Base-by-base conservation (phyloP, 2,329 filamentous ascomycete genomes). In the Ceratocystis diversiconidia region DNA sequence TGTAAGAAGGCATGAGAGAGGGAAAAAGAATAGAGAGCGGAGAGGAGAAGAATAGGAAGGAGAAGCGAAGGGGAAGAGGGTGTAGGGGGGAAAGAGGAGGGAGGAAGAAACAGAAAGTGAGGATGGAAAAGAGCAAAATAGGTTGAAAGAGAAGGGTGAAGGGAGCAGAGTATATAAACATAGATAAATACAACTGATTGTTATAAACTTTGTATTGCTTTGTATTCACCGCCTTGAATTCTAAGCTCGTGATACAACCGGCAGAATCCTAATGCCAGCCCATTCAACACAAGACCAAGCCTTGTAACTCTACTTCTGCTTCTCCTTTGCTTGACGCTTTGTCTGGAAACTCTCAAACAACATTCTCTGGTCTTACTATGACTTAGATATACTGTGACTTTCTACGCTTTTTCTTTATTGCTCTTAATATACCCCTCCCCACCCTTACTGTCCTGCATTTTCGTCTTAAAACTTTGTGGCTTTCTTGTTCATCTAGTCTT, bases 231-330 rank as follows among this genome's bases (percentile, higher is more conserved):
- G 65, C 65, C 62, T 64, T 67, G 46, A 15, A 46, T 6, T 41
- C 28, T 17, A 22, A 60, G 64, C 65, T 67, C 64, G 65, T 62
- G 62, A 64, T 64, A 62, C 55, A 55, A 28, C n/a, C 36, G 65
- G 65, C 65, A 67, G 65, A 67, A 67, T 67, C 65, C 61, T 64
- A 43, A 52, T 43, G 55, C 52, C 65, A 61, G 28, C 28, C 43
- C n/a, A 46, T 55, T 55, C 22, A 36, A 48, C 41, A 25, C 32
- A 36, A 36, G 55, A 32, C 22, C 22, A 5, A 17, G 12, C 43
- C 25, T 32, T 43, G 43, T n/a, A 22, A 32, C 22, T 32, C 41
- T 15, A 12, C 19, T 36, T 50, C 32, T 30, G 28, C 55, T 22
- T 12, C 17, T n/a, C 17, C 19, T 65, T 48, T 8, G 25, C 57